A percentile compares a stretch with the other conserved stretches of the same genome.
Conservation (phyloP, 2,329 filamentous ascomycete species). For the Talaromyces verruculosus region DNA sequence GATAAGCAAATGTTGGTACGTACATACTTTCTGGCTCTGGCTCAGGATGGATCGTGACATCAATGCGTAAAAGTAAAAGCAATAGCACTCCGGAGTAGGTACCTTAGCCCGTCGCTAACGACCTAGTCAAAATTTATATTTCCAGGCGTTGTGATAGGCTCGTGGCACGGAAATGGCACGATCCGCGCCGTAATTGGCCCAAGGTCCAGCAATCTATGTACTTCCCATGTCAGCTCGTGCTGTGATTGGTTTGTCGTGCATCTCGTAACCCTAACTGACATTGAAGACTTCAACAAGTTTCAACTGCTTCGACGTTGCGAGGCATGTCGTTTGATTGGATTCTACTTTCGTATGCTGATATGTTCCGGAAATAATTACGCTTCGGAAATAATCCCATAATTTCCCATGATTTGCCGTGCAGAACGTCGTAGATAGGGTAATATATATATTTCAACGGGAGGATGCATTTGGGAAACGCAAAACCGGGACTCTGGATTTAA, state of each 20-base stretch:
- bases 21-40: background rate
- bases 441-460: background rate
- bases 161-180: background rate
- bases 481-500: background rate
- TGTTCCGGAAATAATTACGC: background rate
- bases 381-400: background rate
- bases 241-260: background rate
- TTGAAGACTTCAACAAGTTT: background rate
- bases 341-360: background rate
- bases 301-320: background rate
- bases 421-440: background rate
- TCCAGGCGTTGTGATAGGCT: conserved; percentile 5
- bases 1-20: background rate
- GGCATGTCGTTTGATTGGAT: background rate
- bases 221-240: background rate
- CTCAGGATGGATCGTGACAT: background rate
- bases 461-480: background rate
- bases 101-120: background rate
- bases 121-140: background rate
- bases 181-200: background rate
- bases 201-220: background rate
- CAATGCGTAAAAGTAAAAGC: background rate
- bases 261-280: background rate
- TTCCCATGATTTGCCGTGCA: background rate
- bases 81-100: background rate